phyloP scores from a whole-genome alignment of 768 basidiomycete genomes.

The Boletales sp. region DNA sequence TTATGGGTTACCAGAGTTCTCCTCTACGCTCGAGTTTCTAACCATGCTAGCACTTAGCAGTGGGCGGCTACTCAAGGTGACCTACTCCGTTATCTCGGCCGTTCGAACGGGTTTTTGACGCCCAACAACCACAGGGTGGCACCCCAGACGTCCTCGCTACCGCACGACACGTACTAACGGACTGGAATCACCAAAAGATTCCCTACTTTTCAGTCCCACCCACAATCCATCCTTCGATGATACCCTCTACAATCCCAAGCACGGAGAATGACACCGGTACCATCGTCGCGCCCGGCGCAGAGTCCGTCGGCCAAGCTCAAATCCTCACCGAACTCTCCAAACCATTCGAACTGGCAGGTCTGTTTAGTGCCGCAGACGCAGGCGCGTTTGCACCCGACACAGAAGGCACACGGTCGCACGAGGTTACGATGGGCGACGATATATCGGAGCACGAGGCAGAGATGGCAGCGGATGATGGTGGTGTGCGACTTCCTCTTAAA shows the following conservation, averaged over 20 bases:
- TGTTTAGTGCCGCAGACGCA: conserved; percentile 79
- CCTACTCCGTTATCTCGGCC: neutral
- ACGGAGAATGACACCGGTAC: conserved; percentile 34
- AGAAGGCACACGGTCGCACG: conserved; percentile 22
- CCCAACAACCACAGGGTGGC: conserved; percentile 68
- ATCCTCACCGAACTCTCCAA: conserved; percentile 68
- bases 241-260: conserved; percentile 44
- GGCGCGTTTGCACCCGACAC: conserved; percentile 57
- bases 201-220: conserved; percentile 86
- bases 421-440: conserved; percentile 45
- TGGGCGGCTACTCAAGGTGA: conserved; percentile 81
- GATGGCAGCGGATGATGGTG: conserved; percentile 39
- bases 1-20: conserved; percentile 78
- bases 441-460: conserved; percentile 32
- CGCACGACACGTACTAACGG: conserved; percentile 76
- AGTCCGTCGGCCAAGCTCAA: conserved; percentile 76
- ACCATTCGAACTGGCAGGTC: conserved; percentile 76
- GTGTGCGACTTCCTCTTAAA: conserved; percentile 30
- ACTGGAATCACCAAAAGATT: conserved; percentile 98
- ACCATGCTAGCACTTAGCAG: conserved; percentile 84
- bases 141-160: conserved; percentile 83
- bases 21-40: conserved; percentile 74
- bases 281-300: conserved; percentile 66
- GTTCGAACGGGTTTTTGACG: neutral
- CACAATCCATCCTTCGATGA: conserved; percentile 67